Evolutionary conservation across 306 rosid genomes (phyloP).

Genomic region (Rosa persica): DNA sequence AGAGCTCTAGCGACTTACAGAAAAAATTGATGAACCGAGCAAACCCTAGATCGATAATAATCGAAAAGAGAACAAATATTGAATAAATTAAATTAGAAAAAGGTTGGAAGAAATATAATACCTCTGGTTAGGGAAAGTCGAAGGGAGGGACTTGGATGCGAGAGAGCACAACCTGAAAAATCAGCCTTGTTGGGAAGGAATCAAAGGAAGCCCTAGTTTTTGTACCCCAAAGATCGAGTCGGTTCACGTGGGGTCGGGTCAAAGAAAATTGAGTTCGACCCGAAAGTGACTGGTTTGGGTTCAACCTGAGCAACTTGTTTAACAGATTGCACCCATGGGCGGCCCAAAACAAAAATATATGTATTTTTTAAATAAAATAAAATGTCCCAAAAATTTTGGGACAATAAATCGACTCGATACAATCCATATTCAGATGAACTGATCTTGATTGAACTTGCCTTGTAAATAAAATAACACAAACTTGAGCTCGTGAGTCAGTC

Average conservation of each 20-base stretch:
- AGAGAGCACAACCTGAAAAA: constrained; percentile 7
- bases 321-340: neutral
- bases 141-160: neutral
- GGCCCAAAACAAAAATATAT: neutral
- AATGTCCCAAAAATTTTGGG: too few species aligned
- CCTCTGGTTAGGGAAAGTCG: neutral
- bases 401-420: too few species aligned
- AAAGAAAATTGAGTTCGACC: neutral
- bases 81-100: neutral
- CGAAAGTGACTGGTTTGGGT: neutral
- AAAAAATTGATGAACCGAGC: neutral
- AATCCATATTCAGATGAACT: too few species aligned
- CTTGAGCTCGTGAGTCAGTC: too few species aligned
- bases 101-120: neutral
- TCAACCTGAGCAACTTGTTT: too few species aligned
- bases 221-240: constrained; percentile 14
- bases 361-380: too few species aligned
- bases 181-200: constrained; percentile 1
- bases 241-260: neutral
- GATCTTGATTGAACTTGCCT: too few species aligned
- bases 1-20: neutral
- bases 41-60: constrained; percentile 9
- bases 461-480: too few species aligned
- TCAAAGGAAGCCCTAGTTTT: constrained; percentile 7
- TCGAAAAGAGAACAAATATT: neutral